phyloP scores from a whole-genome alignment of 345 rosid species.

The Cardamine occulta region DNA sequence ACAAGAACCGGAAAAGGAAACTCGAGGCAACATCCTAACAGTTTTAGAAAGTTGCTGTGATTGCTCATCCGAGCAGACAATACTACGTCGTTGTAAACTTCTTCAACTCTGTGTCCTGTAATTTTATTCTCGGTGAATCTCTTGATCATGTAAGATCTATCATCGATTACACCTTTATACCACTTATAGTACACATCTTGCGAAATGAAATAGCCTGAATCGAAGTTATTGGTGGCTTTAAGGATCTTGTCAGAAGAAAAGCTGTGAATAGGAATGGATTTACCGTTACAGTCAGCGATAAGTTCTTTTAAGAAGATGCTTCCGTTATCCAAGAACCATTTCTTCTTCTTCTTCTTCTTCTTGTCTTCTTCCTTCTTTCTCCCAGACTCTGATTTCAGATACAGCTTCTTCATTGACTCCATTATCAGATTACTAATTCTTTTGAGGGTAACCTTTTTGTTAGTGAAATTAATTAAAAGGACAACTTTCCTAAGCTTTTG shows the following conservation, averaged over 20 bases:
- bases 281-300: slow-evolving; percentile 5
- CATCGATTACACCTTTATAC: slow-evolving; percentile 27
- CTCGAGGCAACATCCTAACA: background rate
- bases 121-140: slow-evolving; percentile 5
- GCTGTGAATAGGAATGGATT: slow-evolving; percentile 3
- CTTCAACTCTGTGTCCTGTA: background rate
- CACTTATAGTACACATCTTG: background rate
- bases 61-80: slow-evolving; percentile 27
- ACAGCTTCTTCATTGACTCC: slow-evolving; percentile 1
- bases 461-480: no score
- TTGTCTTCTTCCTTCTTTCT: background rate
- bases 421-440: no score
- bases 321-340: slow-evolving; percentile 25
- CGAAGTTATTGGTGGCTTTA: slow-evolving; percentile 3
- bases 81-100: slow-evolving; percentile 22
- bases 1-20: background rate
- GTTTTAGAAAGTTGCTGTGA: background rate
- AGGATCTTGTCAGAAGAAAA: slow-evolving; percentile 5
- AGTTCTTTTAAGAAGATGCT: slow-evolving; percentile 13
- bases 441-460: no score
- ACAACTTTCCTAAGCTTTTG: no score
- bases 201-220: background rate
- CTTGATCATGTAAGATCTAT: slow-evolving; percentile 29
- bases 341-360: slow-evolving; percentile 23
- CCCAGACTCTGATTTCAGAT: background rate